Conservation (phyloP, 371 early-diverging fungal species). For the Fennellomyces sp. region DNA sequence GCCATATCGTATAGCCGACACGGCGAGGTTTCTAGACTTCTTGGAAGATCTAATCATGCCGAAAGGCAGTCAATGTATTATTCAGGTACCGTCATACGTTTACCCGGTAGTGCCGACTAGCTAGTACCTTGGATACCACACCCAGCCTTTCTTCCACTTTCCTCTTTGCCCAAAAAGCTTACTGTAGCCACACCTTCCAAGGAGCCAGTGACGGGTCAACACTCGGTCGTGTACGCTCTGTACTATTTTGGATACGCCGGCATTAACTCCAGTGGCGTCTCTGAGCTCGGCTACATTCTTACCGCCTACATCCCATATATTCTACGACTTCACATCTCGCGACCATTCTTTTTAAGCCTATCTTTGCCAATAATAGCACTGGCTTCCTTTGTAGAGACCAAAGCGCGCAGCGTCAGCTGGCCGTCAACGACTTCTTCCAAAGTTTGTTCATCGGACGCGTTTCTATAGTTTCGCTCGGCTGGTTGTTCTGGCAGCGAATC, state of each 20-base stretch:
- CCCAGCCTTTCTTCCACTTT: no score
- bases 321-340: not conserved
- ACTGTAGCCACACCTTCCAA: slow-evolving; percentile 75
- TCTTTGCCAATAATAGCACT: slow-evolving; percentile 92
- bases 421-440: slow-evolving; percentile 18
- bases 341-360: not conserved
- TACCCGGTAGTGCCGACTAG: no score
- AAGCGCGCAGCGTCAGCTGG: slow-evolving; percentile 78
- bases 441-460: slow-evolving; percentile 3
- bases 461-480: slow-evolving; percentile 3
- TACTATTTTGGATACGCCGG: slow-evolving; percentile 86
- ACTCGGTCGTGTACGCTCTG: slow-evolving; percentile 86
- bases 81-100: no score
- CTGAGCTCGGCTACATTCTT: slow-evolving; percentile 85
- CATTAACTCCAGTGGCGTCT: slow-evolving; percentile 79
- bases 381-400: slow-evolving; percentile 91
- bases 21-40: no score
- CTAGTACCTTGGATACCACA: no score
- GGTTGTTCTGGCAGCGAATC: slow-evolving; percentile 2
- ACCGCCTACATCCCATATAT: slow-evolving; percentile 53
- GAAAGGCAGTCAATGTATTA: no score
- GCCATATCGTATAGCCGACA: no score
- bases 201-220: slow-evolving; percentile 80
- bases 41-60: no score
- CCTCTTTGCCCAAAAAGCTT: no score